Evolutionary conservation across 352 stramenopile species (phyloP).

Genomic region (Globisporangium irregulare): DNA sequence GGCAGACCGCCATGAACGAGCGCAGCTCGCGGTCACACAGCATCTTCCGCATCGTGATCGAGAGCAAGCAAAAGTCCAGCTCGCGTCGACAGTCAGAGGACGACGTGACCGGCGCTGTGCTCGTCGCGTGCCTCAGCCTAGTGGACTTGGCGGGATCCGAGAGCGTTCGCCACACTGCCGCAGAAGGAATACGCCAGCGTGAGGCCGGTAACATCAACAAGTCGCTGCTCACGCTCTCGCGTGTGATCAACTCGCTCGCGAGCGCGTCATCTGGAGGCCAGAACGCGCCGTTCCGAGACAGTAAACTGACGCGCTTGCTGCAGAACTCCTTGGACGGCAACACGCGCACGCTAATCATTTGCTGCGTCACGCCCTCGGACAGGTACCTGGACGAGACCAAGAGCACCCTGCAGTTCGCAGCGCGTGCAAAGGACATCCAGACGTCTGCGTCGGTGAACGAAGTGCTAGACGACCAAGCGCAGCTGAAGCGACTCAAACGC

Average conservation of each 20-base stretch:
- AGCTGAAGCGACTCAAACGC: slow-evolving; percentile 66
- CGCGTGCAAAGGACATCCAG: slow-evolving; percentile 89
- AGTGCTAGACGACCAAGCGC: slow-evolving; percentile 90
- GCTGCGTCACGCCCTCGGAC: slow-evolving; percentile 74
- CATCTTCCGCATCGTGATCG: slow-evolving; percentile 82
- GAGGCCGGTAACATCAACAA: slow-evolving; percentile 97
- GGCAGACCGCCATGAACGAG: slow-evolving; percentile 80
- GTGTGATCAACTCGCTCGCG: slow-evolving; percentile 90
- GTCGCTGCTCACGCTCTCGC: slow-evolving; percentile 93
- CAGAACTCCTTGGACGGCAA: slow-evolving; percentile 91
- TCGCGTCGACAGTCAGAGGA: slow-evolving; percentile 58
- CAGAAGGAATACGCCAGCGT: slow-evolving; percentile 92
- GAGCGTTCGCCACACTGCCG: slow-evolving; percentile 93
- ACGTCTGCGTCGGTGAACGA: slow-evolving; percentile 85
- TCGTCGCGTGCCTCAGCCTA: slow-evolving; percentile 95
- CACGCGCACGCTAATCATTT: slow-evolving; percentile 90
- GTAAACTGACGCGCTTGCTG: slow-evolving; percentile 90
- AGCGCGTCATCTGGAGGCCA: slow-evolving; percentile 23
- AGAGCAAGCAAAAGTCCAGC: slow-evolving; percentile 67
- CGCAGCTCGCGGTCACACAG: slow-evolving; percentile 75
- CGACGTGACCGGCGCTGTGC: slow-evolving; percentile 74
- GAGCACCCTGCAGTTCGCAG: slow-evolving; percentile 91
- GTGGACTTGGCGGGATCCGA: slow-evolving; percentile 98
- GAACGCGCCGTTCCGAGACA: slow-evolving; percentile 85
- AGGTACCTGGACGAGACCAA: slow-evolving; percentile 80